Conservation (phyloP, 768 basidiomycete genomes). For the Calocybe cyanea region DNA sequence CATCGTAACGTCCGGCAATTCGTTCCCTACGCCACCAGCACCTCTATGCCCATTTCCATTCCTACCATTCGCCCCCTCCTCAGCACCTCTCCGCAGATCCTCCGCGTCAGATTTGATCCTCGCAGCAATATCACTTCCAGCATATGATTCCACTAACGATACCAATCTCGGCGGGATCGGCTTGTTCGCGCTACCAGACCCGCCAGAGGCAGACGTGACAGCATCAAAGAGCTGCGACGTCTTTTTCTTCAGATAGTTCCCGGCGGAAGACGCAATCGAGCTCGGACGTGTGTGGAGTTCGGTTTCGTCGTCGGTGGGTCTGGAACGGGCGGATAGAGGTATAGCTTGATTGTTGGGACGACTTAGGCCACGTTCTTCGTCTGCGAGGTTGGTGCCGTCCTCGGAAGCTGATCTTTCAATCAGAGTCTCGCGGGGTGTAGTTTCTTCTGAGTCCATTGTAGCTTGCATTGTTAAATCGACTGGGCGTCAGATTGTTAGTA, state of each 20-base stretch:
- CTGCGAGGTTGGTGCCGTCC: slow-evolving; percentile 43
- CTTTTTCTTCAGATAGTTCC: slow-evolving; percentile 61
- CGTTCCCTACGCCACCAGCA: slow-evolving; percentile 28
- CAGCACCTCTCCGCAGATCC: slow-evolving; percentile 33
- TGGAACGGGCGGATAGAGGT: slow-evolving; percentile 37
- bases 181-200: slow-evolving; percentile 16
- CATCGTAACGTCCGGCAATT: slow-evolving; percentile 62
- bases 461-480: slow-evolving; percentile 74
- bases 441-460: slow-evolving; percentile 32
- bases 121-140: slow-evolving; percentile 59
- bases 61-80: slow-evolving; percentile 20
- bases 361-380: slow-evolving; percentile 67
- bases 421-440: slow-evolving; percentile 26
- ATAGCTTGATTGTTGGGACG: slow-evolving; percentile 22
- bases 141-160: slow-evolving; percentile 70
- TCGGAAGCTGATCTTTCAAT: slow-evolving; percentile 19
- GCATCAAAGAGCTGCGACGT: slow-evolving; percentile 70
- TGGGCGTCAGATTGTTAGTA: slow-evolving; percentile 19
- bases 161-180: slow-evolving; percentile 58
- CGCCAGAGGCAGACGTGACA: slow-evolving; percentile 32
- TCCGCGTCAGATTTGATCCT: slow-evolving; percentile 62
- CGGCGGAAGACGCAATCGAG: slow-evolving; percentile 39
- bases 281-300: slow-evolving; percentile 47
- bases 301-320: slow-evolving; percentile 38
- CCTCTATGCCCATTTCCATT: slow-evolving; percentile 24